Base-by-base conservation (phyloP, 192 early-diverging fungal genomes). In the Coemansia sp. region DNA sequence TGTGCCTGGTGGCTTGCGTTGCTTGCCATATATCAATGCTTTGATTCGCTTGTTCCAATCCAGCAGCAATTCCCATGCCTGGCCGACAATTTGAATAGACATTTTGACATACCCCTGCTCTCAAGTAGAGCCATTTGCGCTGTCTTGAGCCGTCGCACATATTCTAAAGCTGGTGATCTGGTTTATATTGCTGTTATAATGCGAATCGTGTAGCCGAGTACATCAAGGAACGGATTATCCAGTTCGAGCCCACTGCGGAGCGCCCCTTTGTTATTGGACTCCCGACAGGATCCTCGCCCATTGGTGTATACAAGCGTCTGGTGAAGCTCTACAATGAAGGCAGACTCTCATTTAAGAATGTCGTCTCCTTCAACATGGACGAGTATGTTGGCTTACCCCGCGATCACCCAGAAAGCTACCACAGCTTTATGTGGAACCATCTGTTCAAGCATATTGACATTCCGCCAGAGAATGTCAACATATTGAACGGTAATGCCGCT, bases 311-410 rank as follows among this genome's bases (percentile, higher is more conserved):
- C 85, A 91, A 89, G 80, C 85, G 87, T 53, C 79, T 93, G 48
- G 93, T 94, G 42, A 76, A 88, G 72, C 81, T 89, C 75, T 84
- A 86, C 85, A 82, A 86, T 45, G 78, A 85, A 41, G 91, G 90
- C 40, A 81, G 85, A 54, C 74, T 94, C 48, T 89, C 88, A 40
- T 94, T 94, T 79, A 85, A 90, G 72, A 70, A 94, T 56, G 90
- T 94, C 7, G 88, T 94, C 50, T 90, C 91, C n/a, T 94, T 94
- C 84, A 94, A 94, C 79, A 94, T 94, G 93, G 93, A 94, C 72
- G 92, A 94, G 79, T 93, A 93, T 71, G 91, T 92, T 52, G 89
- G 91, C 60, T 76, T 94, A 52, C 91, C 92, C 41, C 87, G 89
- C 81, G 88, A 93, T 57, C 93, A 95, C 72, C 91, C 92, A 15